phyloP scores from a whole-genome alignment of 176 grass and related monocot genomes.

The Oryza rufipogon region DNA sequence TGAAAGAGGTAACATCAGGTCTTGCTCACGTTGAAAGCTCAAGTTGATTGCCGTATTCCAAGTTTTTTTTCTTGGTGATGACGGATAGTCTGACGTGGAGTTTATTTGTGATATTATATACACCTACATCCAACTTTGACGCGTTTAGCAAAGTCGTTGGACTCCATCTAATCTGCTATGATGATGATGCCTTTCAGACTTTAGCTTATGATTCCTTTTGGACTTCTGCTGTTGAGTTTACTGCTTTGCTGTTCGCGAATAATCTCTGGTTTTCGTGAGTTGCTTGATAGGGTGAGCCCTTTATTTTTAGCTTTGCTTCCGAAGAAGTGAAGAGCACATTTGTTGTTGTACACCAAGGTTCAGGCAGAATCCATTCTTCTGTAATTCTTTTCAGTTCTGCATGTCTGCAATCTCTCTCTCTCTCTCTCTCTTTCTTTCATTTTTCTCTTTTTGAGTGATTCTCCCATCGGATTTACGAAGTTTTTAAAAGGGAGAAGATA shows the following conservation, averaged over 20 bases:
- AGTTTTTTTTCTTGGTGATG: background rate
- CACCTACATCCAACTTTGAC: background rate
- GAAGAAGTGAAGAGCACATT: background rate
- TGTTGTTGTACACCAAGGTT: too few species aligned
- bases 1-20: background rate
- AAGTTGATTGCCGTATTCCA: background rate
- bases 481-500: too few species aligned
- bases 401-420: too few species aligned
- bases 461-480: too few species aligned
- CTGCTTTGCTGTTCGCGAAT: background rate
- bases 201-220: background rate
- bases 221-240: background rate
- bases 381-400: too few species aligned
- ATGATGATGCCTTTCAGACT: background rate
- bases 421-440: too few species aligned
- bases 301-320: background rate
- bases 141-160: background rate
- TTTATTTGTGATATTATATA: background rate
- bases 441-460: too few species aligned
- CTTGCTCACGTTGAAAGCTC: slow-evolving; percentile 13
- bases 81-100: background rate
- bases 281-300: background rate
- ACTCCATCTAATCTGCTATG: background rate
- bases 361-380: background rate
- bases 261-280: background rate